phyloP scores from a whole-genome alignment of 2,329 filamentous ascomycete species.

The Phaeomoniella chlamydospora region DNA sequence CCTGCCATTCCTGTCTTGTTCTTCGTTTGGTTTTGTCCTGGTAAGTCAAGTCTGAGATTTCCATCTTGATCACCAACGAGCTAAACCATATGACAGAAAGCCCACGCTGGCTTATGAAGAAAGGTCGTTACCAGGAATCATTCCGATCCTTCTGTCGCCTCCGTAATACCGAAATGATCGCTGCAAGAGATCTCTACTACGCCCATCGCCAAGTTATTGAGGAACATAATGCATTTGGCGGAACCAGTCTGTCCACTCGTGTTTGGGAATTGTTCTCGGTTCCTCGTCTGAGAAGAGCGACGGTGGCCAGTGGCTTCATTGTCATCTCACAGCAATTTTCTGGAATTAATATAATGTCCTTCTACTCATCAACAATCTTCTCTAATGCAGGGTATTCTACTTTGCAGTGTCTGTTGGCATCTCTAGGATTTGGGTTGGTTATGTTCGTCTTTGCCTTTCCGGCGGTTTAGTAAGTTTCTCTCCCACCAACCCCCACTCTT shows the following conservation, averaged over 20 bases:
- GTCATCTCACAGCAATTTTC: slow-evolving; percentile 20
- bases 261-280: slow-evolving; percentile 34
- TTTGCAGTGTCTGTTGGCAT: too few relatives aligned
- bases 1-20: slow-evolving; percentile 47
- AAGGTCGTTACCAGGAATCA: slow-evolving; percentile 12
- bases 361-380: slow-evolving; percentile 37
- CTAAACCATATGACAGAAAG: too few relatives aligned
- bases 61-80: too few relatives aligned
- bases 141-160: slow-evolving; percentile 14
- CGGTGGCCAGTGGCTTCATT: slow-evolving; percentile 13
- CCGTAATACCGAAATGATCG: slow-evolving; percentile 14
- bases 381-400: slow-evolving; percentile 27
- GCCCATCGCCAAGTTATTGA: slow-evolving; percentile 29
- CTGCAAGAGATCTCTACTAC: slow-evolving; percentile 17
- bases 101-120: slow-evolving; percentile 18
- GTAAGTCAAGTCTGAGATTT: too few relatives aligned
- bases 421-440: slow-evolving; percentile 43
- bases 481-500: too few relatives aligned
- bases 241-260: slow-evolving; percentile 25
- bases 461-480: slow-evolving; percentile 42
- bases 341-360: slow-evolving; percentile 19
- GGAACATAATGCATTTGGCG: slow-evolving; percentile 16
- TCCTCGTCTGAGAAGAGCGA: slow-evolving; percentile 31
- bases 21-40: slow-evolving; percentile 41
- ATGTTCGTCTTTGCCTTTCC: slow-evolving; percentile 46